Percentiles rank a stretch among this genome's conserved stretches.
Evolutionary conservation across 208 protist species (phyloP).

Genomic region (Trypanosoma melophagium): DNA sequence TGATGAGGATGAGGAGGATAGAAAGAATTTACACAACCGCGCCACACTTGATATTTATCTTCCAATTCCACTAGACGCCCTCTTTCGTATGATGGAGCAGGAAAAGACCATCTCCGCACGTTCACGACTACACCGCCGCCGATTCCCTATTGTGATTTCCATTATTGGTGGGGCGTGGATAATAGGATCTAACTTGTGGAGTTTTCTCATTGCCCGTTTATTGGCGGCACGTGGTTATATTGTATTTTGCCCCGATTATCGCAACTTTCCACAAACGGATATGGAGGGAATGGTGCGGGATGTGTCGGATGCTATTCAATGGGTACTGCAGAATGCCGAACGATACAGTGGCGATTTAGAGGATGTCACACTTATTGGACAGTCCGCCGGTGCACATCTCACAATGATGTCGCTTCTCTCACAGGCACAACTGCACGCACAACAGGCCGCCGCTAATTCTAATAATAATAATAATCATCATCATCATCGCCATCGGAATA

Average conservation of each 20-base stretch:
- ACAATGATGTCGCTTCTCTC: slow-evolving; percentile 86
- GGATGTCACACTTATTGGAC: slow-evolving; percentile 76
- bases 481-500: slow-evolving; percentile 10
- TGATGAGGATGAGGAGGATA: slow-evolving; percentile 73
- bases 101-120: slow-evolving; percentile 50
- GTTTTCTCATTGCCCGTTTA: slow-evolving; percentile 71
- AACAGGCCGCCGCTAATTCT: too few species aligned
- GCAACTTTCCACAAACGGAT: slow-evolving; percentile 90
- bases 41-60: slow-evolving; percentile 84
- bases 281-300: slow-evolving; percentile 91
- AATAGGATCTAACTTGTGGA: slow-evolving; percentile 83
- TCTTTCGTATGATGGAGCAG: slow-evolving; percentile 72
- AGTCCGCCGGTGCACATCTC: slow-evolving; percentile 84
- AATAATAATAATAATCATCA: too few species aligned
- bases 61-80: slow-evolving; percentile 61
- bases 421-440: slow-evolving; percentile 73
- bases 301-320: slow-evolving; percentile 82
- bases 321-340: slow-evolving; percentile 84
- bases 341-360: slow-evolving; percentile 83
- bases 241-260: slow-evolving; percentile 91
- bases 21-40: slow-evolving; percentile 78
- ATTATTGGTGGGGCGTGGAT: slow-evolving; percentile 85
- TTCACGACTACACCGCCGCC: slow-evolving; percentile 50
- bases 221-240: slow-evolving; percentile 78
- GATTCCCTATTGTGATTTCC: slow-evolving; percentile 76